Percentiles rank a stretch among this genome's conserved stretches.
These are phyloP conservation scores for Neopestalotiopsis sp. DNA, from an alignment of 2,329 filamentous ascomycete species.

Conservation along the genomic window DNA sequence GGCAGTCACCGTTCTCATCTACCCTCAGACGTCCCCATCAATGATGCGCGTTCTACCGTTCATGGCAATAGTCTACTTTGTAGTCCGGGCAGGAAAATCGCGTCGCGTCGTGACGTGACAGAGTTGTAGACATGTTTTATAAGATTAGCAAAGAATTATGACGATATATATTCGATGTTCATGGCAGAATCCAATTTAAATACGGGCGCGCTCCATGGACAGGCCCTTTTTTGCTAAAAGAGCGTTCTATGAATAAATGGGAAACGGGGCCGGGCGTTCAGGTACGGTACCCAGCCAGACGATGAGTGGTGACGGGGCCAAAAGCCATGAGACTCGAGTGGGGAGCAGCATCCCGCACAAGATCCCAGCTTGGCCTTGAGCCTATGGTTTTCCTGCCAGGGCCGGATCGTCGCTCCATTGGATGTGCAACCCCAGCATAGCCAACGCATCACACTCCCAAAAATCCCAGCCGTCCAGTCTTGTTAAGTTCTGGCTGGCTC, in stretches of 20 bases:
- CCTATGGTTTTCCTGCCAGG: slow-evolving; percentile 17
- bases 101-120: background rate
- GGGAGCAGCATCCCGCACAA: slow-evolving; percentile 3
- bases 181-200: background rate
- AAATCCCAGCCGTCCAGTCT: slow-evolving; percentile 16
- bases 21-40: background rate
- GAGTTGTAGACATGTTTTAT: slow-evolving; percentile 1
- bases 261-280: background rate
- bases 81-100: background rate
- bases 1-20: too few species aligned
- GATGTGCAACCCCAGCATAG: slow-evolving; percentile 12
- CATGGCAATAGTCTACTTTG: background rate
- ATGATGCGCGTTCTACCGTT: background rate
- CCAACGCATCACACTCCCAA: slow-evolving; percentile 19
- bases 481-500: background rate
- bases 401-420: slow-evolving; percentile 13
- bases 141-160: background rate
- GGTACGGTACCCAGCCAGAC: background rate
- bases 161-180: background rate
- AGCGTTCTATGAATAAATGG: background rate
- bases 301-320: background rate
- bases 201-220: background rate
- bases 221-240: background rate
- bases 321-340: background rate
- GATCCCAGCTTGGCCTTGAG: slow-evolving; percentile 18